Conservation (phyloP, 805 yeast species). For the Jamesozyma jinghongensis region DNA sequence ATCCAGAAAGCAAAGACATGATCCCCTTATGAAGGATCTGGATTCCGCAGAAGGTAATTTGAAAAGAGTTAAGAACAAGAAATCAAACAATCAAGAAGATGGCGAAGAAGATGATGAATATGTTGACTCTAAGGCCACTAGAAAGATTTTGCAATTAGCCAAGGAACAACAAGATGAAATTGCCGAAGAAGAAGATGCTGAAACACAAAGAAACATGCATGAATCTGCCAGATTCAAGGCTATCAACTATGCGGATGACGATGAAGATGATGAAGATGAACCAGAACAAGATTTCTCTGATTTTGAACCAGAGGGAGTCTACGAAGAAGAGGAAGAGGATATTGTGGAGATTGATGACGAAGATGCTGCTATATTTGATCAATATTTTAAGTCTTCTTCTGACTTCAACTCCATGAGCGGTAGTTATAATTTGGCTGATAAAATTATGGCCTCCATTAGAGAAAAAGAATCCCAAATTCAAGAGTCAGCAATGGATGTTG, state of each 20-base stretch:
- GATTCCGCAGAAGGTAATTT: slow-evolving; percentile 67
- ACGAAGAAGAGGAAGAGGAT: slow-evolving; percentile 49
- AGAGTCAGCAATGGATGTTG: slow-evolving; percentile 13
- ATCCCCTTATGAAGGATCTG: slow-evolving; percentile 71
- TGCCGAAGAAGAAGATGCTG: slow-evolving; percentile 51
- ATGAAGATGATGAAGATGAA: slow-evolving; percentile 39
- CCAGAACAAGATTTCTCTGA: slow-evolving; percentile 40
- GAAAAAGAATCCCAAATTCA: slow-evolving; percentile 47
- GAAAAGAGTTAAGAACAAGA: slow-evolving; percentile 35
- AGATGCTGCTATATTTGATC: slow-evolving; percentile 77
- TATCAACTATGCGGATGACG: slow-evolving; percentile 38
- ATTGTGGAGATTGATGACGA: slow-evolving; percentile 61
- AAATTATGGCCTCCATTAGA: slow-evolving; percentile 80
- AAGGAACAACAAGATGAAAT: slow-evolving; percentile 88
- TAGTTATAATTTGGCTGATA: slow-evolving; percentile 75
- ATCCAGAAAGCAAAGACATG: slow-evolving; percentile 57
- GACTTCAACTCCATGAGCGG: slow-evolving; percentile 33
- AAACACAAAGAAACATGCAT: slow-evolving; percentile 25
- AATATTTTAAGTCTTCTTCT: slow-evolving; percentile 46
- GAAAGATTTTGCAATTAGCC: slow-evolving; percentile 83
- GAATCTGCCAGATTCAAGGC: slow-evolving; percentile 27
- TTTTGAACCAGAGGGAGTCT: slow-evolving; percentile 42
- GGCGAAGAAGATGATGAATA: slow-evolving; percentile 43
- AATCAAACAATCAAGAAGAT: slow-evolving; percentile 31
- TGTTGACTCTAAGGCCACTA: slow-evolving; percentile 73